These are phyloP conservation scores for Sclerotinia borealis DNA, from an alignment of 2,329 filamentous ascomycete genomes.

Conservation along the genomic window DNA sequence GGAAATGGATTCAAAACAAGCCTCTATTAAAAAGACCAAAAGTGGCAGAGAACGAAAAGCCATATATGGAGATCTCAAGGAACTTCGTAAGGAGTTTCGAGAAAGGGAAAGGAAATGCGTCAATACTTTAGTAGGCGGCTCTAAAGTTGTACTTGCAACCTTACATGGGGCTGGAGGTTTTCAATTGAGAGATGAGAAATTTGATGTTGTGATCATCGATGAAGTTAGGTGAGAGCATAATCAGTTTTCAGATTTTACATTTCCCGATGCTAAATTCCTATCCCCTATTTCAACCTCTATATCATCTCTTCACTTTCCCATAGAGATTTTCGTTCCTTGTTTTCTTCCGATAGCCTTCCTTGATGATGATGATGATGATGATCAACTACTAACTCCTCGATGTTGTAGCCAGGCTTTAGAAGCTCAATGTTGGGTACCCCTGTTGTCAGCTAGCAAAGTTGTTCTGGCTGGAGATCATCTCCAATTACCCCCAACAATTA, in stretches of 20 bases:
- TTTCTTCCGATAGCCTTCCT: background rate
- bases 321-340: too few species aligned
- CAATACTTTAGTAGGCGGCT: slow-evolving; percentile 63
- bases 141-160: slow-evolving; percentile 86
- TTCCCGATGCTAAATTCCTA: background rate
- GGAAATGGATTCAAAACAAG: slow-evolving; percentile 90
- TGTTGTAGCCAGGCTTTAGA: slow-evolving; percentile 73
- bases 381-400: background rate
- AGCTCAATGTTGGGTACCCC: slow-evolving; percentile 92
- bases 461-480: slow-evolving; percentile 92
- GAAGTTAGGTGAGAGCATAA: slow-evolving; percentile 57
- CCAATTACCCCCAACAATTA: slow-evolving; percentile 91
- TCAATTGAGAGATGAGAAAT: slow-evolving; percentile 71
- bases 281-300: background rate
- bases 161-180: slow-evolving; percentile 86
- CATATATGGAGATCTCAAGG: slow-evolving; percentile 80
- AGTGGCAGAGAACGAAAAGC: slow-evolving; percentile 71
- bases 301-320: background rate
- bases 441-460: slow-evolving; percentile 74
- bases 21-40: slow-evolving; percentile 79
- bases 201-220: slow-evolving; percentile 93
- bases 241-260: background rate
- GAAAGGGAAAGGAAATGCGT: slow-evolving; percentile 80
- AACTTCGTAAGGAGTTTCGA: slow-evolving; percentile 81
- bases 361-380: too few species aligned